Conservation (phyloP, 2,329 filamentous ascomycete species). For the Ilyonectria sp. region DNA sequence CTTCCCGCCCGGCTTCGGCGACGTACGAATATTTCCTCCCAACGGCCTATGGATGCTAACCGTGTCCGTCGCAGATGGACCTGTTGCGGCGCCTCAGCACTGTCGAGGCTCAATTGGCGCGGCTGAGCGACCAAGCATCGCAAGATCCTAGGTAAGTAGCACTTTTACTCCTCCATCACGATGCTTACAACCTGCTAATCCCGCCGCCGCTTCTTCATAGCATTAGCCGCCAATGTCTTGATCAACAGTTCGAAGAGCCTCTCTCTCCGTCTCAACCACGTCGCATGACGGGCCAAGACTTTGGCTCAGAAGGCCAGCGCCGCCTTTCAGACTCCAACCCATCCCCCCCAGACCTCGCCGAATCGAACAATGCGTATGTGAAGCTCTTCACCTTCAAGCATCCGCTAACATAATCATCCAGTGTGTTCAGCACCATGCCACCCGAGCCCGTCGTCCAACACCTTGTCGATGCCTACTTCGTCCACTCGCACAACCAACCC, state of each 20-base stretch:
- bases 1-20: conserved; percentile 8
- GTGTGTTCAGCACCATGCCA: conserved; percentile 4
- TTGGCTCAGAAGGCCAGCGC: not conserved
- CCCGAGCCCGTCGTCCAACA: conserved; percentile 13
- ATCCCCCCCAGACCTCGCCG: conserved; percentile 52
- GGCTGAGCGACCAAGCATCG: conserved; percentile 21
- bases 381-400: no score
- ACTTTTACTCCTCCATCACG: not conserved
- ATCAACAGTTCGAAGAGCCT: not conserved
- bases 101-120: conserved; percentile 28
- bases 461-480: conserved; percentile 24
- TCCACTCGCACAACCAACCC: conserved; percentile 29
- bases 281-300: not conserved
- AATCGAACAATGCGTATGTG: not conserved
- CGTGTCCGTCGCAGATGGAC: conserved; percentile 7
- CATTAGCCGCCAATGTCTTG: not conserved
- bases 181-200: not conserved
- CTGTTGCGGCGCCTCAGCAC: conserved; percentile 26
- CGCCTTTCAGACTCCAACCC: not conserved
- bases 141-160: conserved; percentile 8
- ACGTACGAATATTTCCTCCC: conserved; percentile 6
- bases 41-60: not conserved
- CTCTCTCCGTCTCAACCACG: not conserved
- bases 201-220: not conserved
- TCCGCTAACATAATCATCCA: not conserved